Base-by-base conservation (phyloP, 805 yeast species). In the Suhomyces xylopsoci region DNA sequence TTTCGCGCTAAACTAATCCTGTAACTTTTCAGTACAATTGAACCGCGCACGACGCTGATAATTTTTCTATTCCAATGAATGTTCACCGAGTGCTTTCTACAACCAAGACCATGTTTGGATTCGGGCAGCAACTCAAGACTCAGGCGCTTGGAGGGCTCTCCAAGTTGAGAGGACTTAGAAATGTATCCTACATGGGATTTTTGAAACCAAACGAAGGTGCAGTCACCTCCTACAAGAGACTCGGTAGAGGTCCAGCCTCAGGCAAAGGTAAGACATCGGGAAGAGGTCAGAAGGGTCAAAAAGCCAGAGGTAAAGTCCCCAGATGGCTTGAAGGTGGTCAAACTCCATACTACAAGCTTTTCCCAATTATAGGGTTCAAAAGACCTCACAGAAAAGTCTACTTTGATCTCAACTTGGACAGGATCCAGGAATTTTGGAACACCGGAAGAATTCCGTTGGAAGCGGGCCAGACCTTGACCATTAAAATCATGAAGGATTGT, bases 271-370 rank as follows among this genome's bases (percentile, higher is more conserved):
- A 93, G 71, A 94, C 98, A 3, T 84, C 97, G 6, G 96, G 97
- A 47, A 81, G 98, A 69, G 99, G 99, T 78, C 96, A 90, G 65
- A 94, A 94, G 75, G 99, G 99, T 83, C 98, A 93, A 69, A 93
- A 93, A 74, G 97, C 98, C 9, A 83, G 98, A 73, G 88, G 93
- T 38, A 82, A 85, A 42, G 93, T 93, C 28, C 93, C 91, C 52
- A 82, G 87, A 54, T 90, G 96, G 93, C 90, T 93, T 67, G 99
- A 94, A 77, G 99, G 99, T 83, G 98, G 99, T 68, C 99, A 94
- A 69, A 94, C 98, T 1, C 98, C 97, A 24, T 83, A 87, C 65
- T 83, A 84, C 69, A 81, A 88, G 70, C 74, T 88, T 59, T 84
- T 90, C 71, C 96, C 97, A 59, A 93, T 93, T 67, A 77, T 86